Evolutionary conservation across 176 grass and related monocot species (phyloP).

Genomic region (Stipa capillata): DNA sequence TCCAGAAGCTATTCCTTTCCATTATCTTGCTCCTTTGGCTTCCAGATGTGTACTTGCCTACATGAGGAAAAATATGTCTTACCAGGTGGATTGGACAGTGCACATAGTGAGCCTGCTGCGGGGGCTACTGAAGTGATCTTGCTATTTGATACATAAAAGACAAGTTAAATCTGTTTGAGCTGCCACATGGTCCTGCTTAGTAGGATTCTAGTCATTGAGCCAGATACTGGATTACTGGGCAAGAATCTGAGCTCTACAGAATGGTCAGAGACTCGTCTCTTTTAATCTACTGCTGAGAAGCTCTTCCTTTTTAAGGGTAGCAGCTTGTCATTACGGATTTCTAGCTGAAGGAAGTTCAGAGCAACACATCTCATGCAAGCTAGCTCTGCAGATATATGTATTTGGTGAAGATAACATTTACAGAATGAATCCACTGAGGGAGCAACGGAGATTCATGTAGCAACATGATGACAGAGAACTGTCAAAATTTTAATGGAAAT

Average conservation of each 20-base stretch:
- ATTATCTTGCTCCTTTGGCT: neutral
- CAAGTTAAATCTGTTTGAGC: neutral
- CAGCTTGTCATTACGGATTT: neutral
- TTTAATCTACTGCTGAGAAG: constrained; percentile 5
- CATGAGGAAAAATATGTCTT: constrained; percentile 2
- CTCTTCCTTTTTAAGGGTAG: constrained; percentile 2
- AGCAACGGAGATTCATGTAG: neutral
- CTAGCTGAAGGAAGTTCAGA: neutral
- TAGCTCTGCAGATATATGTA: neutral
- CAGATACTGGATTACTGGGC: neutral
- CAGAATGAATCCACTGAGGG: constrained; percentile 3
- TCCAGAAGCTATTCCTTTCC: neutral
- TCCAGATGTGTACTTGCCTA: too few relatives aligned
- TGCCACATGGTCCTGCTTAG: neutral
- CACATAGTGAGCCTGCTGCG: constrained; percentile 1
- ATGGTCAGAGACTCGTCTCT: neutral
- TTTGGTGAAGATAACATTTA: constrained; percentile 10
- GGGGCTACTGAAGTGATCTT: neutral
- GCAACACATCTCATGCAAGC: constrained; percentile 3
- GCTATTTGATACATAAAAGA: constrained; percentile 3
- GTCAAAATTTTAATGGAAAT: neutral
- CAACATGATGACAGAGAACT: constrained; percentile 5
- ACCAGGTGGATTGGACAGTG: neutral
- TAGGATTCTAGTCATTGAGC: constrained; percentile 8
- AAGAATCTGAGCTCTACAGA: constrained; percentile 3